phyloP scores from a whole-genome alignment of 257 asterid genomes.

The Mentha longifolia region DNA sequence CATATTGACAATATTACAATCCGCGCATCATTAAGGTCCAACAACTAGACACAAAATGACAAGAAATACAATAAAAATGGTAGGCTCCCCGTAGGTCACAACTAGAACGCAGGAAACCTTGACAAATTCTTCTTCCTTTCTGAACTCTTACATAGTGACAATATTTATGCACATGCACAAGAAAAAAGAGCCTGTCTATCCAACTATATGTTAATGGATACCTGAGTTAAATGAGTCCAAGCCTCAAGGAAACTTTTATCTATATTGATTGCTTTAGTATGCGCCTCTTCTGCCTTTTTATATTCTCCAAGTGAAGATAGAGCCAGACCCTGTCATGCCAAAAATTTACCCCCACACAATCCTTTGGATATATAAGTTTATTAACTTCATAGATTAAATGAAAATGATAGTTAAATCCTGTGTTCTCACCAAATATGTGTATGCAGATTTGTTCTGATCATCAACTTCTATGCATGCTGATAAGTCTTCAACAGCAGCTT shows the following conservation, averaged over 20 bases:
- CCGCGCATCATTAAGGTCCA: conserved; percentile 34
- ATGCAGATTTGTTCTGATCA: conserved; percentile 88
- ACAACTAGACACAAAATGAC: conserved; percentile 25
- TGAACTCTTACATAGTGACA: not conserved
- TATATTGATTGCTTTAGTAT: conserved; percentile 82
- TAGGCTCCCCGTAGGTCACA: conserved; percentile 14
- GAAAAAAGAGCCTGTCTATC: not conserved
- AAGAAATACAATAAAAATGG: conserved; percentile 27
- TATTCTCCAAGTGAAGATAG: conserved; percentile 87
- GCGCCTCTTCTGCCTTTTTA: conserved; percentile 90
- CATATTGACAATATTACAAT: conserved; percentile 10
- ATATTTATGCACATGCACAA: not conserved
- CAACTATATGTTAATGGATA: conserved; percentile 36
- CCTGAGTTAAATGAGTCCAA: conserved; percentile 98
- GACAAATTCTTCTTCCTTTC: not conserved
- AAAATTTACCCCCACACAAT: conserved; percentile 21
- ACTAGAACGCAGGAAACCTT: conserved; percentile 22
- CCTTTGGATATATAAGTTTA: conserved; percentile 24
- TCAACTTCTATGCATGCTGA: conserved; percentile 82
- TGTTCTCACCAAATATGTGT: conserved; percentile 85
- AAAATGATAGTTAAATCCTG: conserved; percentile 20
- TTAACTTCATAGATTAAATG: conserved; percentile 23
- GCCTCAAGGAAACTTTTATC: conserved; percentile 89
- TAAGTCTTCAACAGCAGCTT: conserved; percentile 91
- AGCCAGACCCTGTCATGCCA: conserved; percentile 80